Evolutionary conservation across 495 filamentous ascomycete genomes (phyloP), one percentile per base, ranked within the genome.

Genomic region (Geoglossum glabrum): DNA sequence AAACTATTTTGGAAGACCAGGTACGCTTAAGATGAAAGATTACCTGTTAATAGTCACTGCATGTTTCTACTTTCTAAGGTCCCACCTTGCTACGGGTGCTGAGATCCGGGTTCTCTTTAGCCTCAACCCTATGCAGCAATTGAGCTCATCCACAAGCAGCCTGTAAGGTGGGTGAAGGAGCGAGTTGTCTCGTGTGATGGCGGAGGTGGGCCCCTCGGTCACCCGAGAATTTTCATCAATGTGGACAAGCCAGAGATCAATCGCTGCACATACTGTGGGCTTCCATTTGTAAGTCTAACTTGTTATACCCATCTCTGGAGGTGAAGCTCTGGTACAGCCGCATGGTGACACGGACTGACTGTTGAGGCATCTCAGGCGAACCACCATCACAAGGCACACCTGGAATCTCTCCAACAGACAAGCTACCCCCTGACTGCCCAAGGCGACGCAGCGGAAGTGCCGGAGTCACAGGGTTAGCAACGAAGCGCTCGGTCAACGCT

Each of bases 201-300:
- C 57, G 92, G 93, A 56, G 92, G 92, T 60, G 93, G 92, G 21
- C 84, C 90, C 55, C 73, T 86, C 36, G 92, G 92, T 27, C 92
- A 98, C 71, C 92, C 92, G 40, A 77, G 78, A 66, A 84, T 98
- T 69, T 98, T 85, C 70, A 98, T 98, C 77, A 98, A 98, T 71
- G 82, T 86, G 62, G 92, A 98, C 73, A 96, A 96, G 77, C 84
- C 92, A 58, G 80, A 95, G 73, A 95, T 98, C 66, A 79, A 76
- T 65, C 76, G 76, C 65, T 98, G 92, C 74, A 81, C 75, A 59
- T 98, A 98, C 73, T 98, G 92, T 68, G 92, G 92, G n/a, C 66
- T 90, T 63, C 92, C 93, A 62, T 98, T 83, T 67, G 92, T 96
- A 76, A 67, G 90, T 80, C 40, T 21, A 8, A 28, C 54, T 17